Percentiles rank a stretch among this genome's conserved stretches.
Conservation (phyloP, 2,329 filamentous ascomycete genomes). For the Verticillium nubilum region DNA sequence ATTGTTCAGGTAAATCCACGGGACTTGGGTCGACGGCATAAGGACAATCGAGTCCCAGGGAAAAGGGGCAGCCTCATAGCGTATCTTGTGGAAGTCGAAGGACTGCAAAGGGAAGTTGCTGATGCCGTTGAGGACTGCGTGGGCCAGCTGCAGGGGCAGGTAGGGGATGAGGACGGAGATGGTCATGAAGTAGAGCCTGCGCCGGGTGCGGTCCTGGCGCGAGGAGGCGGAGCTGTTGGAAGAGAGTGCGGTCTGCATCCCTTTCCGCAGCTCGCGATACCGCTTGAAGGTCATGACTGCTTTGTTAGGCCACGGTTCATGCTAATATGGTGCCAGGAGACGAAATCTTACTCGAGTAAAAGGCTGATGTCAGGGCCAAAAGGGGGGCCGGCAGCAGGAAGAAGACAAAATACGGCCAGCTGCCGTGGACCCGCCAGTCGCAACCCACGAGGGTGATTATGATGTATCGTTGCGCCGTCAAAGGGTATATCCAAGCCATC, state of each 20-base stretch:
- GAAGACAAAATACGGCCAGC: slow-evolving; percentile 44
- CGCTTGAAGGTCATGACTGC: slow-evolving; percentile 41
- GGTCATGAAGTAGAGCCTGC: slow-evolving; percentile 51
- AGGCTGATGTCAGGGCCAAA: slow-evolving; percentile 35
- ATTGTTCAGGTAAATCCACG: slow-evolving; percentile 35
- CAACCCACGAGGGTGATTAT: slow-evolving; percentile 47
- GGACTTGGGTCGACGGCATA: slow-evolving; percentile 32
- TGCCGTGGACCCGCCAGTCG: slow-evolving; percentile 32
- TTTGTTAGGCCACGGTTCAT: slow-evolving; percentile 4
- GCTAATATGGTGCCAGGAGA: neutral
- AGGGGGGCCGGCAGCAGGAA: slow-evolving; percentile 39
- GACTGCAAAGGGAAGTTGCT: slow-evolving; percentile 19
- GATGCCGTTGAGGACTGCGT: slow-evolving; percentile 35
- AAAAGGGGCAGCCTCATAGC: slow-evolving; percentile 28
- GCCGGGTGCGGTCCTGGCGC: slow-evolving; percentile 41
- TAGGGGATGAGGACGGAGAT: slow-evolving; percentile 46
- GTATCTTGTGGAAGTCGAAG: slow-evolving; percentile 34
- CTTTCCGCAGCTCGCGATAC: slow-evolving; percentile 39
- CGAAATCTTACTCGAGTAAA: slow-evolving; percentile 40
- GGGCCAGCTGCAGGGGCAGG: slow-evolving; percentile 38
- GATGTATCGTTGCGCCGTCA: slow-evolving; percentile 41
- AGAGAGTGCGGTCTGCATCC: slow-evolving; percentile 31
- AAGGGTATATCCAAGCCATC: slow-evolving; percentile 40
- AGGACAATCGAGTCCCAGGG: slow-evolving; percentile 45
- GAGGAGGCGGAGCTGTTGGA: slow-evolving; percentile 32